A percentile compares a stretch with the other conserved stretches of the same genome.
phyloP scores from a whole-genome alignment of 805 yeast genomes.

The Barnettozyma vustinii region DNA sequence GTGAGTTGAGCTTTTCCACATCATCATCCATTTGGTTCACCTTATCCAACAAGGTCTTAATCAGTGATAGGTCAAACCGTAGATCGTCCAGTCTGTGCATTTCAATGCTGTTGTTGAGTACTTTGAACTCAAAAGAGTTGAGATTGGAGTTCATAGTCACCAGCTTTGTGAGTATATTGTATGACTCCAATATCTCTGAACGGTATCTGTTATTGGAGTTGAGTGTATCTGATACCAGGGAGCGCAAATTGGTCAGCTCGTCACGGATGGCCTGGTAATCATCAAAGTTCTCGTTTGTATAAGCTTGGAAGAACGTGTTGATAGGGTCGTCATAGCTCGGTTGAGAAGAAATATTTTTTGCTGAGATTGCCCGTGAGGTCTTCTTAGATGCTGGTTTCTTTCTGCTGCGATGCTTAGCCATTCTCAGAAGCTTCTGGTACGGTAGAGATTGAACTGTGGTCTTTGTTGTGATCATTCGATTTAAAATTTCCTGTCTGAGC shows the following conservation, averaged over 20 bases:
- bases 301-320: constrained; percentile 5
- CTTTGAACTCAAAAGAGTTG: constrained; percentile 5
- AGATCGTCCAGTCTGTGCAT: constrained; percentile 3
- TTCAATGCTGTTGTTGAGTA: constrained; percentile 6
- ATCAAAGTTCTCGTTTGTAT: constrained; percentile 6
- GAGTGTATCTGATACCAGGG: constrained; percentile 5
- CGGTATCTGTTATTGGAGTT: constrained; percentile 6
- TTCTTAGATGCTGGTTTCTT: constrained; percentile 5
- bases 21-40: constrained; percentile 7
- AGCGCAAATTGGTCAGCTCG: constrained; percentile 4
- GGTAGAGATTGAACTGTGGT: not conserved
- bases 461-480: constrained; percentile 1
- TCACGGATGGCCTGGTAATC: not conserved
- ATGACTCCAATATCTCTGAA: constrained; percentile 8
- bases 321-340: constrained; percentile 4
- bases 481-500: not conserved
- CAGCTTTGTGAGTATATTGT: constrained; percentile 1
- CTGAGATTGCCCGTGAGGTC: not conserved
- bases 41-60: constrained; percentile 4
- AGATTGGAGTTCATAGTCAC: constrained; percentile 1
- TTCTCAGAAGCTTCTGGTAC: not conserved
- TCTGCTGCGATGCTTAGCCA: constrained; percentile 7
- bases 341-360: not conserved
- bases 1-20: not conserved
- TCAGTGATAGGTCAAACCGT: constrained; percentile 4